Conservation (phyloP, 106 monocot genomes). For the Narthecium ossifragum region DNA sequence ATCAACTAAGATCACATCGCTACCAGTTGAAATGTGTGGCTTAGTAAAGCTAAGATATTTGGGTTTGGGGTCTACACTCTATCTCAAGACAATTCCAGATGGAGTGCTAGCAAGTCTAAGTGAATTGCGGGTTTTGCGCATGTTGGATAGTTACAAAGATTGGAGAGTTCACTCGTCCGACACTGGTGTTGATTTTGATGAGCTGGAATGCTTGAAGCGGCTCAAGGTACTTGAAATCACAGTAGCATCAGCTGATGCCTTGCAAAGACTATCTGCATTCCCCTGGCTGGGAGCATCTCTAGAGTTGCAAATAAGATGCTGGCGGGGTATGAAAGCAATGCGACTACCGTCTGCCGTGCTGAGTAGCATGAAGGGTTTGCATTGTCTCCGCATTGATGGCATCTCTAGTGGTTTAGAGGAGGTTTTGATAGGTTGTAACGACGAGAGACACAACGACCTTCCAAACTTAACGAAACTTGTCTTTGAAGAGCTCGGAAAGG, state of each 20-base stretch:
- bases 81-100: neutral
- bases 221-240: neutral
- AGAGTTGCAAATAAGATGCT: neutral
- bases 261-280: neutral
- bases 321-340: neutral
- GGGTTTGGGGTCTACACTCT: neutral
- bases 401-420: neutral
- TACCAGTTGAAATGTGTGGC: neutral
- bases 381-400: neutral
- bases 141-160: neutral
- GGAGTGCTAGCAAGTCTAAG: neutral
- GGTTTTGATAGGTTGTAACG: neutral
- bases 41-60: neutral
- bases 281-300: neutral
- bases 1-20: neutral
- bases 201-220: neutral
- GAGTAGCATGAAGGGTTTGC: neutral
- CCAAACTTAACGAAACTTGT: neutral
- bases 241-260: neutral
- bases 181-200: neutral
- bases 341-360: neutral
- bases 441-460: neutral
- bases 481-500: neutral
- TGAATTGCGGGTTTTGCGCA: neutral
- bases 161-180: neutral